These are phyloP conservation scores for Blastobotrys muscicola DNA, from an alignment of 805 yeast genomes.

Conservation along the genomic window DNA sequence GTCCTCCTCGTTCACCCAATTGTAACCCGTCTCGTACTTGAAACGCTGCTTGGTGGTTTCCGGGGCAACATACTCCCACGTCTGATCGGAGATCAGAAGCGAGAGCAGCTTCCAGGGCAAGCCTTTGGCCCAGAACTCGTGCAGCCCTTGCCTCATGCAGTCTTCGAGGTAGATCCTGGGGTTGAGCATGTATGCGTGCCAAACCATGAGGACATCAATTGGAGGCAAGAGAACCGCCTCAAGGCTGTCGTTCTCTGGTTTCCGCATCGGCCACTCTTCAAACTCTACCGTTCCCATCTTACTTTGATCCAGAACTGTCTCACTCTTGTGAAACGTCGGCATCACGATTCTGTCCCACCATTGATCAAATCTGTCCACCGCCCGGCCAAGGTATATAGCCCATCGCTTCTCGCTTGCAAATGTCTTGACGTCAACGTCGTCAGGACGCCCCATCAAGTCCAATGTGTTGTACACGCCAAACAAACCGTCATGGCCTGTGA, in stretches of 20 bases:
- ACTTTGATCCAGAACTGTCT: not conserved
- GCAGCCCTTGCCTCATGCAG: conserved; percentile 6
- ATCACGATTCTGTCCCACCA: conserved; percentile 9
- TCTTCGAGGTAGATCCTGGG: conserved; percentile 18
- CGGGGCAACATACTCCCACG: not conserved
- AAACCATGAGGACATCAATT: conserved; percentile 19
- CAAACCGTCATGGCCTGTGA: conserved; percentile 6
- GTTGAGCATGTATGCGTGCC: conserved; percentile 19
- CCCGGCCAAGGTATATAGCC: conserved; percentile 8
- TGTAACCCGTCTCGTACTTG: not conserved
- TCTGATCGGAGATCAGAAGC: not conserved
- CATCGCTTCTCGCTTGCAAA: conserved; percentile 7
- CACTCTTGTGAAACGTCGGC: not conserved
- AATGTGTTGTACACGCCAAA: conserved; percentile 7
- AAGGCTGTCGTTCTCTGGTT: not conserved
- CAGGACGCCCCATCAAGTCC: too few species aligned
- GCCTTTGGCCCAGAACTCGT: not conserved
- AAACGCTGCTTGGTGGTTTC: not conserved
- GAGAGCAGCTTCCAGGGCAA: conserved; percentile 9
- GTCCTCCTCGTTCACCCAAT: too few species aligned
- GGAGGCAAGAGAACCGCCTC: conserved; percentile 10
- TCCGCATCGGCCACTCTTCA: not conserved
- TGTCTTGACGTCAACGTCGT: too few species aligned
- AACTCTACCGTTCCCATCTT: not conserved
- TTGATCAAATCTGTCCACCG: conserved; percentile 8